A percentile compares a stretch with the other conserved stretches of the same genome.
Conservation (phyloP, 2,329 filamentous ascomycete species). For the Neoascochyta sp. region DNA sequence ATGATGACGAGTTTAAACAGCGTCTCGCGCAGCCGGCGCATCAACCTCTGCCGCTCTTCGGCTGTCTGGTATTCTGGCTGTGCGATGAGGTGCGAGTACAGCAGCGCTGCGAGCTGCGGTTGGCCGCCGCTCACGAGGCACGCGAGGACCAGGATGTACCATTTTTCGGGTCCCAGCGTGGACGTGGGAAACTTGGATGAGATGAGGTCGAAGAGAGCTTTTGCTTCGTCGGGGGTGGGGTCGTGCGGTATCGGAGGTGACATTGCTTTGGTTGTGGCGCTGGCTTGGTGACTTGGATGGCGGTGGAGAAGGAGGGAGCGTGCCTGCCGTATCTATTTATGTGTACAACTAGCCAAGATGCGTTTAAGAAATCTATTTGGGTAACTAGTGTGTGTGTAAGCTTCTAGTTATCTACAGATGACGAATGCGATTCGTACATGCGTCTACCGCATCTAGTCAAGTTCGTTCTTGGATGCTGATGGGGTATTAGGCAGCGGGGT, state of each 20-base stretch:
- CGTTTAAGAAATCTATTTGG: no score
- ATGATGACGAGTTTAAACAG: constrained; percentile 57
- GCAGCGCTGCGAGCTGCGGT: constrained; percentile 50
- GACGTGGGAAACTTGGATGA: constrained; percentile 45
- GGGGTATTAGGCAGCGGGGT: no score
- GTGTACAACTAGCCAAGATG: no score
- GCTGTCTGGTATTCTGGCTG: constrained; percentile 47
- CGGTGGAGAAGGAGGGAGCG: no score
- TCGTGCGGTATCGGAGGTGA: constrained; percentile 19
- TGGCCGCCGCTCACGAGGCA: constrained; percentile 51
- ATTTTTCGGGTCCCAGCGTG: constrained; percentile 44
- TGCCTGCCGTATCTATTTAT: no score
- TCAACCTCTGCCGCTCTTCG: constrained; percentile 45
- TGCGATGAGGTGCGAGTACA: constrained; percentile 55
- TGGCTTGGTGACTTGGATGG: not conserved
- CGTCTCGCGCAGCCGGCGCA: constrained; percentile 54
- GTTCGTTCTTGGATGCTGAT: no score
- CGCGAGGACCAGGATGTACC: constrained; percentile 45
- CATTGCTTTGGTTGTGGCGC: constrained; percentile 3
- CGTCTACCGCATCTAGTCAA: no score
- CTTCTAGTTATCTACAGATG: no score
- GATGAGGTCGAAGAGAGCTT: constrained; percentile 41
- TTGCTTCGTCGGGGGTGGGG: constrained; percentile 40
- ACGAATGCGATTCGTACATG: no score
- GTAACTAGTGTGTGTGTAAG: no score